phyloP scores from a whole-genome alignment of 148 eudicot species.

The Spergularia marina region DNA sequence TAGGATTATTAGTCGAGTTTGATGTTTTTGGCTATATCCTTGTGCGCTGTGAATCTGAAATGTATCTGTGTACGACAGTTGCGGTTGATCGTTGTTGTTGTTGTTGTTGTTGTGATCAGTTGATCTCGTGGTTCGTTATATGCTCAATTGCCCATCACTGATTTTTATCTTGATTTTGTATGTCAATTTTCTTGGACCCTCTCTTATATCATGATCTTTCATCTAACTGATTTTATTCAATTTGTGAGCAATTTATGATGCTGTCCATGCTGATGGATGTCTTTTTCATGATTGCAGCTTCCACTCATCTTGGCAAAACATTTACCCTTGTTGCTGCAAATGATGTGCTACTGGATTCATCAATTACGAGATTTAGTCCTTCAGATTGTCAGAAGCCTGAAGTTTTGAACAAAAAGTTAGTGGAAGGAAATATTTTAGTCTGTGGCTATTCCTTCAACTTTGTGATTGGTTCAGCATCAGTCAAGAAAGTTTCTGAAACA shows the following conservation, averaged over 20 bases:
- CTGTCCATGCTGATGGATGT: slow-evolving; percentile 22
- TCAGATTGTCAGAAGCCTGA: slow-evolving; percentile 94
- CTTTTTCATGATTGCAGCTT: slow-evolving; percentile 49
- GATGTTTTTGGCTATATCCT: too few species aligned
- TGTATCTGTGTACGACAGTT: too few species aligned
- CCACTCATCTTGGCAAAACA: slow-evolving; percentile 62
- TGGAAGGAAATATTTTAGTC: slow-evolving; percentile 84
- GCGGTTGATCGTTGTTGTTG: too few species aligned
- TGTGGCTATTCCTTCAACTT: slow-evolving; percentile 98
- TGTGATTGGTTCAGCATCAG: slow-evolving; percentile 80
- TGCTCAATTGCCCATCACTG: too few species aligned
- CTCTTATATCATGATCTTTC: background rate
- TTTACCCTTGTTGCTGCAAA: slow-evolving; percentile 88
- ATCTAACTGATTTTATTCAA: background rate
- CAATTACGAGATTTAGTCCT: slow-evolving; percentile 60
- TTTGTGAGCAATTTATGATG: too few species aligned
- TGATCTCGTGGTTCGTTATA: too few species aligned
- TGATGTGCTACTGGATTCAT: slow-evolving; percentile 77
- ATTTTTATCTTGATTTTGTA: too few species aligned
- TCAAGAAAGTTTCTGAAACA: slow-evolving; percentile 87
- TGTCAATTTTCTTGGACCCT: too few species aligned
- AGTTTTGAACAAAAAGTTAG: slow-evolving; percentile 75
- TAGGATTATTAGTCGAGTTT: too few species aligned
- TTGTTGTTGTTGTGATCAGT: too few species aligned
- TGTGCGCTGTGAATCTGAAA: too few species aligned